Evolutionary conservation across 495 filamentous ascomycete species (phyloP).

Genomic region (Daldinia concentrica): DNA sequence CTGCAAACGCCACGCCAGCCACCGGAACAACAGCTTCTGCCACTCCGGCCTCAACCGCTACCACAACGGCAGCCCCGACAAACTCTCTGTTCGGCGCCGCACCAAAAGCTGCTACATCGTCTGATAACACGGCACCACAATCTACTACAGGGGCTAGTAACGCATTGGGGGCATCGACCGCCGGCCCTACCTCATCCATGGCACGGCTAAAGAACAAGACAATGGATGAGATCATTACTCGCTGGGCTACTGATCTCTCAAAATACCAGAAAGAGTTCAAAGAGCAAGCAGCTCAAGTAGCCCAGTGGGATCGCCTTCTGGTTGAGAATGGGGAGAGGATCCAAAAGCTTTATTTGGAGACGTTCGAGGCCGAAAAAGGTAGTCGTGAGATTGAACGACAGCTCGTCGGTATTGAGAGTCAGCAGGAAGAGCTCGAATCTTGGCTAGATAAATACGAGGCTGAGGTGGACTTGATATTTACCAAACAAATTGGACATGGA

Average conservation of each 20-base stretch:
- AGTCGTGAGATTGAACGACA: slow-evolving; percentile 92
- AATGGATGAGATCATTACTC: slow-evolving; percentile 99
- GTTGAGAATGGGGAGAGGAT: slow-evolving; percentile 94
- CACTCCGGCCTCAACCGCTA: slow-evolving; percentile 25
- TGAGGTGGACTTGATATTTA: slow-evolving; percentile 86
- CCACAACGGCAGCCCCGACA: slow-evolving; percentile 27
- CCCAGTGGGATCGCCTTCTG: slow-evolving; percentile 88
- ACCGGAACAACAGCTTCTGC: slow-evolving; percentile 19
- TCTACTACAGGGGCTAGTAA: slow-evolving; percentile 45
- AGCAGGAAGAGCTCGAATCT: slow-evolving; percentile 85
- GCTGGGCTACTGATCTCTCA: slow-evolving; percentile 92
- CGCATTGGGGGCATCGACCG: slow-evolving; percentile 72
- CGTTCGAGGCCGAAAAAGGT: slow-evolving; percentile 89
- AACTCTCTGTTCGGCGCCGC: slow-evolving; percentile 28
- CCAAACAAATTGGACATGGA: slow-evolving; percentile 68
- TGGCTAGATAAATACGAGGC: slow-evolving; percentile 90
- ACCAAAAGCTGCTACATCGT: slow-evolving; percentile 37
- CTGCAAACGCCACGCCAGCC: slow-evolving; percentile 29
- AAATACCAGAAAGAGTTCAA: slow-evolving; percentile 98
- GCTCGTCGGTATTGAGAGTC: slow-evolving; percentile 82
- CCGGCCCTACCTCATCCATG: slow-evolving; percentile 79
- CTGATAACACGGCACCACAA: slow-evolving; percentile 44
- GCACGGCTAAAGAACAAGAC: slow-evolving; percentile 97
- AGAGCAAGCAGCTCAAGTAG: slow-evolving; percentile 83
- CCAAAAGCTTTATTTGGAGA: slow-evolving; percentile 83